A percentile compares a stretch with the other conserved stretches of the same genome.
phyloP scores from a whole-genome alignment of 163 green algal genomes.

The Chlamydomonas reinhardtii region DNA sequence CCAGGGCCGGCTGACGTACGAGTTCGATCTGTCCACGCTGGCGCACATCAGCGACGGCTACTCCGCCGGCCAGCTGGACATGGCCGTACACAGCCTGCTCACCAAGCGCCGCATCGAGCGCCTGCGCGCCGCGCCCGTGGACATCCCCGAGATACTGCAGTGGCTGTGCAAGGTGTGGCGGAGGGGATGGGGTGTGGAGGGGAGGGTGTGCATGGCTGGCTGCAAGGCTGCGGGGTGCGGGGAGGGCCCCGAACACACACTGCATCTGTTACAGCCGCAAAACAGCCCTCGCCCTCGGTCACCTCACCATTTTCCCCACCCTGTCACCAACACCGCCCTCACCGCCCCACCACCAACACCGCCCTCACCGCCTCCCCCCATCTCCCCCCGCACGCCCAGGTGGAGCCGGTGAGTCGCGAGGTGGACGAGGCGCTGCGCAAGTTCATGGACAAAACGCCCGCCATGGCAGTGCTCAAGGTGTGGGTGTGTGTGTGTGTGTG shows the following conservation, averaged over 20 bases:
- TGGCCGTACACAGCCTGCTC: constrained; percentile 74
- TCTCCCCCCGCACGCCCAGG: constrained; percentile 28
- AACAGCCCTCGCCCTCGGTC: too few relatives aligned
- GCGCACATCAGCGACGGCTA: constrained; percentile 80
- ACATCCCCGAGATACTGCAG: constrained; percentile 75
- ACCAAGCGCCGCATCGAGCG: constrained; percentile 71
- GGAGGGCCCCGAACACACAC: too few relatives aligned
- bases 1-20: constrained; percentile 59
- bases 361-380: not conserved
- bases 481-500: not conserved
- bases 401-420: constrained; percentile 73
- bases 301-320: too few relatives aligned
- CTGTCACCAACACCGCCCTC: too few relatives aligned
- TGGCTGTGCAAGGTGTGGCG: constrained; percentile 76
- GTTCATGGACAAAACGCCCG: constrained; percentile 66
- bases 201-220: not conserved
- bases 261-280: too few relatives aligned
- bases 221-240: not conserved
- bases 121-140: constrained; percentile 59
- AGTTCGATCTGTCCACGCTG: constrained; percentile 87
- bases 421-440: constrained; percentile 67
- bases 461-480: constrained; percentile 62
- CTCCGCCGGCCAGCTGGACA: constrained; percentile 74
- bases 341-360: too few relatives aligned
- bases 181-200: not conserved